phyloP scores from a whole-genome alignment of 805 yeast species.

The Geotrichum ghanense region DNA sequence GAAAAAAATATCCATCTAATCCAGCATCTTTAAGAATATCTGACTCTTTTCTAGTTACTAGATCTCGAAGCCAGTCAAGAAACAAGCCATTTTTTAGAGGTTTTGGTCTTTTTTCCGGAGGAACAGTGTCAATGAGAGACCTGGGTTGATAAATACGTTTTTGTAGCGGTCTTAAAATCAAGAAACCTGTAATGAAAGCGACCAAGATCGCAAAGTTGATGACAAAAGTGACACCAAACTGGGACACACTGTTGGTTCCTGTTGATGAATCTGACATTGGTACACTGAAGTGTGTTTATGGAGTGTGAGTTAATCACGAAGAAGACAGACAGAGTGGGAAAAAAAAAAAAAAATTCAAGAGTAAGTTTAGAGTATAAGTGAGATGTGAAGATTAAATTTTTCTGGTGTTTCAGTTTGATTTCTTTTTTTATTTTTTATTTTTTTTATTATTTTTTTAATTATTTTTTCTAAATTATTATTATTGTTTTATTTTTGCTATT shows the following conservation, averaged over 20 bases:
- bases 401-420: background rate
- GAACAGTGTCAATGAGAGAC: conserved; percentile 48
- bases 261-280: background rate
- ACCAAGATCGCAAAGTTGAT: conserved; percentile 59
- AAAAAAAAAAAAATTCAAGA: background rate
- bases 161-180: conserved; percentile 54
- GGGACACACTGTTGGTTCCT: conserved; percentile 33
- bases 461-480: too few relatives aligned
- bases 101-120: conserved; percentile 38
- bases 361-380: background rate
- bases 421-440: too few relatives aligned
- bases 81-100: conserved; percentile 61
- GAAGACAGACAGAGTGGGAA: background rate
- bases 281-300: background rate
- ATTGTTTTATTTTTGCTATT: background rate
- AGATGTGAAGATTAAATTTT: background rate
- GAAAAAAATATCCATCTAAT: conserved; percentile 85
- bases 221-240: conserved; percentile 61
- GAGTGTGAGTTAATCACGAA: background rate
- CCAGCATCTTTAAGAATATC: conserved; percentile 82
- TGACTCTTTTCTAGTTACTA: conserved; percentile 56
- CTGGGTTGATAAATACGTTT: conserved; percentile 79
- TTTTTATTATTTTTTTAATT: too few relatives aligned
- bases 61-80: conserved; percentile 50
- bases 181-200: conserved; percentile 47